Evolutionary conservation across 2,329 filamentous ascomycete genomes (phyloP).

Genomic region (Cladorrhinum sp.): DNA sequence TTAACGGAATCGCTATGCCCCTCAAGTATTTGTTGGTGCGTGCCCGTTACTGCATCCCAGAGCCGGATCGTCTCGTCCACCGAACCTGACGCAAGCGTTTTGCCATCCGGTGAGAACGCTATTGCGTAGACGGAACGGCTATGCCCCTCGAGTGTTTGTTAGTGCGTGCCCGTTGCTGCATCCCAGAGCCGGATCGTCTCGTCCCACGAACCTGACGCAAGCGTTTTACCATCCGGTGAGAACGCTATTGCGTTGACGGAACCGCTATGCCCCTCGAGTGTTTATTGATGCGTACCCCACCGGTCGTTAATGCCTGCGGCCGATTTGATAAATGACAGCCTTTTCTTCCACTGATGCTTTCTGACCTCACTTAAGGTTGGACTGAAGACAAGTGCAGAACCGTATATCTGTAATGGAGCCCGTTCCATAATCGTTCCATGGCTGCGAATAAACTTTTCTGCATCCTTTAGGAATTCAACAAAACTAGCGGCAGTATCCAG

Average conservation of each 20-base stretch:
- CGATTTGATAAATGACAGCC: conserved; percentile 9
- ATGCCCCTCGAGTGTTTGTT: conserved; percentile 9
- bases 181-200: conserved; percentile 10
- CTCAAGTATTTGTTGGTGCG: conserved; percentile 7
- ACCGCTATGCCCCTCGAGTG: conserved; percentile 13
- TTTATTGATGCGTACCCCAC: conserved; percentile 6
- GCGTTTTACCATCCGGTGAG: conserved; percentile 14
- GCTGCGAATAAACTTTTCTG: conserved; percentile 13
- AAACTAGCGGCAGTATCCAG: not conserved
- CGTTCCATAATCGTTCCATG: conserved; percentile 12
- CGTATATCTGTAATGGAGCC: conserved; percentile 17
- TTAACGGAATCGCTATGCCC: conserved; percentile 13
- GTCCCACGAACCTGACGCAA: conserved; percentile 8
- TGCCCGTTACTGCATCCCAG: too few species aligned
- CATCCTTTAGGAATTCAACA: conserved; percentile 21
- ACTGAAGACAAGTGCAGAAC: conserved; percentile 17
- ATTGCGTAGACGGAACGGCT: conserved; percentile 2
- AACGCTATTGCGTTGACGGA: conserved; percentile 10
- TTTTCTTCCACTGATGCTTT: conserved; percentile 3
- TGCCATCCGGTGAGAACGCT: conserved; percentile 15
- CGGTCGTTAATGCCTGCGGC: conserved; percentile 1
- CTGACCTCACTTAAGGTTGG: conserved; percentile 14
- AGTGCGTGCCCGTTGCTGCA: conserved; percentile 1
- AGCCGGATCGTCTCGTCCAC: too few species aligned
- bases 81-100: too few species aligned